phyloP scores from a whole-genome alignment of 1,284 basidiomycete genomes.

The Trametes polyzona region DNA sequence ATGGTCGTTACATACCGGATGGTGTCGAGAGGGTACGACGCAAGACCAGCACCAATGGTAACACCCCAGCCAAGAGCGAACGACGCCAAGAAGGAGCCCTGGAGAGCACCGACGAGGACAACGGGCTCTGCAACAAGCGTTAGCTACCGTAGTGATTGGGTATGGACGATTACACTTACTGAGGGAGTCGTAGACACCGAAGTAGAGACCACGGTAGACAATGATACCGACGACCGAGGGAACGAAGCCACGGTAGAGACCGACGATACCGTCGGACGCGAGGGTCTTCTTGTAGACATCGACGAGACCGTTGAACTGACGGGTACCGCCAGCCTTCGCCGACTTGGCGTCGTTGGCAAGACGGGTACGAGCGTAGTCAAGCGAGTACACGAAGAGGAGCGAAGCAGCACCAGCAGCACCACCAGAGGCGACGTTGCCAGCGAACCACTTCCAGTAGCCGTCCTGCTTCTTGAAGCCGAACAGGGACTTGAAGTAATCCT shows the following conservation, averaged over 20 bases:
- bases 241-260: conserved; percentile 95
- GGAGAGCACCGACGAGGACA: conserved; percentile 84
- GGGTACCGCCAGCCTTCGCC: conserved; percentile 85
- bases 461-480: conserved; percentile 92
- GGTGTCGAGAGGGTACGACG: conserved; percentile 94
- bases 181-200: conserved; percentile 93
- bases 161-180: conserved; percentile 54
- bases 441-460: conserved; percentile 91
- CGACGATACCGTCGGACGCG: conserved; percentile 85
- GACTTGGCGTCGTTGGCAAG: conserved; percentile 97
- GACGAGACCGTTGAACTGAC: conserved; percentile 95
- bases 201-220: conserved; percentile 96
- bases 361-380: conserved; percentile 97
- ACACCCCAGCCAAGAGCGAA: conserved; percentile 94
- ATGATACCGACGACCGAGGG: conserved; percentile 95
- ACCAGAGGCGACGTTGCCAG: conserved; percentile 94
- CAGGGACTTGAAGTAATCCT: conserved; percentile 96
- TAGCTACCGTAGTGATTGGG: conserved; percentile 14
- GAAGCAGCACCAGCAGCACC: conserved; percentile 97
- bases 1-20: conserved; percentile 66
- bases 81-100: conserved; percentile 91
- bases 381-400: conserved; percentile 95
- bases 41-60: conserved; percentile 94
- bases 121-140: conserved; percentile 71
- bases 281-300: conserved; percentile 96